Evolutionary conservation across 345 rosid genomes (phyloP).

Genomic region (Syzygium aromaticum): DNA sequence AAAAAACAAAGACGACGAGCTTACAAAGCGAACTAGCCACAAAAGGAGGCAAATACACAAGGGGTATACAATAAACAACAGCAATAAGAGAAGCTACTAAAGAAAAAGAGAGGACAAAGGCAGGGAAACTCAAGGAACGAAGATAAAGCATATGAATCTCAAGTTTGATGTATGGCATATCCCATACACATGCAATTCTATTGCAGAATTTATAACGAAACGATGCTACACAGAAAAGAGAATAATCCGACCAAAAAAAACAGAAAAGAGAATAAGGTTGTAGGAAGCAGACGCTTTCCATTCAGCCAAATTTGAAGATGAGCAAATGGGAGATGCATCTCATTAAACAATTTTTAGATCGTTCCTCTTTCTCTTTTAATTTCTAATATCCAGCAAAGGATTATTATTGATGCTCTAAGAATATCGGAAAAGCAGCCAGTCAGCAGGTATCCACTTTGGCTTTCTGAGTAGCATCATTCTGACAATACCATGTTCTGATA

Average conservation of each 20-base stretch:
- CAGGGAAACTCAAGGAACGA: neutral
- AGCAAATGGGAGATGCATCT: neutral
- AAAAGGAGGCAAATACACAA: neutral
- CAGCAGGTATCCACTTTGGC: neutral
- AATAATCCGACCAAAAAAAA: neutral
- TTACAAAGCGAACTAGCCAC: neutral
- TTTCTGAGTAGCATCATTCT: neutral
- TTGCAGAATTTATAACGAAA: neutral
- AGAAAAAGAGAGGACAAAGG: neutral
- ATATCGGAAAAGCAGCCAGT: neutral
- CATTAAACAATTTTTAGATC: neutral
- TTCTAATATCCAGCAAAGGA: neutral
- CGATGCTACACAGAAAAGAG: neutral
- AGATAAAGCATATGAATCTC: neutral
- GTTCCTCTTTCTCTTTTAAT: neutral
- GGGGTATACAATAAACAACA: neutral
- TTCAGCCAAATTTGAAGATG: neutral
- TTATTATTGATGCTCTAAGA: neutral
- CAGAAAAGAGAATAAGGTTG: neutral
- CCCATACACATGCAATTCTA: neutral
- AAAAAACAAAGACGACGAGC: no score
- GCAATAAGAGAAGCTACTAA: neutral
- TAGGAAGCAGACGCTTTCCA: neutral
- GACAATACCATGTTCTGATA: neutral
- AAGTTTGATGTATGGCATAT: neutral